phyloP scores from a whole-genome alignment of 192 early-diverging fungal genomes.

The Mortierella claussenii region DNA sequence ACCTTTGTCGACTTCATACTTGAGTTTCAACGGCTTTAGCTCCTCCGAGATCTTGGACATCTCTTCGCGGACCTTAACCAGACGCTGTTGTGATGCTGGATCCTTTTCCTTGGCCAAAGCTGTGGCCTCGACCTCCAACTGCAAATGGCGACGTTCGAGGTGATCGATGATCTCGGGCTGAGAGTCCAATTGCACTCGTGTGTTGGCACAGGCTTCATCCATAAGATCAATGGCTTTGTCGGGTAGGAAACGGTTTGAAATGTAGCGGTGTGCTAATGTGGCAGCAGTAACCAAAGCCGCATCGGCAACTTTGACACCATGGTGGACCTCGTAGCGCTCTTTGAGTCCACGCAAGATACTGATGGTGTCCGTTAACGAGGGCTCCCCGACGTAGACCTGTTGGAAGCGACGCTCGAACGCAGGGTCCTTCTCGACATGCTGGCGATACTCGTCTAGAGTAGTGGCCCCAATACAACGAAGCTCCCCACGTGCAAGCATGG shows the following conservation, averaged over 20 bases:
- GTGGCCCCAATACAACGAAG: constrained; percentile 97
- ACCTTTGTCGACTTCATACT: constrained; percentile 87
- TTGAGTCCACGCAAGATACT: constrained; percentile 85
- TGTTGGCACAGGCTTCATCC: constrained; percentile 97
- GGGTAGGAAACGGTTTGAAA: constrained; percentile 77
- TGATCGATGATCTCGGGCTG: constrained; percentile 97
- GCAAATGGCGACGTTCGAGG: constrained; percentile 91
- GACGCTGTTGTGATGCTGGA: constrained; percentile 78
- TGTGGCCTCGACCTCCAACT: constrained; percentile 95
- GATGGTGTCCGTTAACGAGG: constrained; percentile 75
- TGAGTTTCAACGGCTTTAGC: constrained; percentile 87
- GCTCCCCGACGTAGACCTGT: constrained; percentile 84
- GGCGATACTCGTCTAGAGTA: constrained; percentile 94
- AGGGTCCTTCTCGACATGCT: constrained; percentile 89
- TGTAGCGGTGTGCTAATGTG: constrained; percentile 78
- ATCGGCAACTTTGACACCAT: constrained; percentile 85
- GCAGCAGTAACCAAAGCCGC: constrained; percentile 81
- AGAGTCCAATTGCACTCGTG: constrained; percentile 95
- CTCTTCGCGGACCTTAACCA: constrained; percentile 84
- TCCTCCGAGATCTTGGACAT: constrained; percentile 86
- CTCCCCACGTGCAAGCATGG: constrained; percentile 98
- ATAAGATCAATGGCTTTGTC: constrained; percentile 89
- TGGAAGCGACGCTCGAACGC: constrained; percentile 89
- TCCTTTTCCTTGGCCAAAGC: constrained; percentile 96
- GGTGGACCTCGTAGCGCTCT: constrained; percentile 83